These are phyloP conservation scores for Kodamaea nitidulidarum DNA, from an alignment of 805 yeast genomes.

Conservation along the genomic window DNA sequence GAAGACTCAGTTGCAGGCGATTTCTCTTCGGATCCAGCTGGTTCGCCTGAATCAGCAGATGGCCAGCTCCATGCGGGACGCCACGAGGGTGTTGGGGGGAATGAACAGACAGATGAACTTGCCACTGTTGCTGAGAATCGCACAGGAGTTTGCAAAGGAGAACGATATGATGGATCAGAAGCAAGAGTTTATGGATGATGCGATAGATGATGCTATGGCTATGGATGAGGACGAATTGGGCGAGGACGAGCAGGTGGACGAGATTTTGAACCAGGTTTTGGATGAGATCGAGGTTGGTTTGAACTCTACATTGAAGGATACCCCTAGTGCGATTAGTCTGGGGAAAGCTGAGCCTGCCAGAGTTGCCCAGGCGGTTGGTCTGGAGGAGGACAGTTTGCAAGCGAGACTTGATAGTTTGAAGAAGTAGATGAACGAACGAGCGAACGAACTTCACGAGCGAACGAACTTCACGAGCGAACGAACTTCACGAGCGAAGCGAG, in stretches of 20 bases:
- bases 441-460: too few relatives aligned
- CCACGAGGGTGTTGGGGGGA: conserved; percentile 75
- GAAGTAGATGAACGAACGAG: too few relatives aligned
- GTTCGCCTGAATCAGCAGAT: conserved; percentile 92
- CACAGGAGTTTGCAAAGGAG: conserved; percentile 93
- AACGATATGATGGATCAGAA: conserved; percentile 97
- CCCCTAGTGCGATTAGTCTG: conserved; percentile 35
- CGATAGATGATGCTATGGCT: conserved; percentile 94
- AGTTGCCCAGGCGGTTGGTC: conserved; percentile 55
- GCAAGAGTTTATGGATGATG: conserved; percentile 98
- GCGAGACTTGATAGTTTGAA: conserved; percentile 83
- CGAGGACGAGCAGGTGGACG: conserved; percentile 87
- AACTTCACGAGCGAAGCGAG: too few relatives aligned
- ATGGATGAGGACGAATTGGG: conserved; percentile 68
- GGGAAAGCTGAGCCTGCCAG: conserved; percentile 36
- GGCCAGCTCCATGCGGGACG: conserved; percentile 93
- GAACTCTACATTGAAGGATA: conserved; percentile 44
- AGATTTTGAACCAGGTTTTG: conserved; percentile 82
- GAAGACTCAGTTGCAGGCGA: conserved; percentile 95
- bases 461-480: too few relatives aligned
- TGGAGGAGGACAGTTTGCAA: conserved; percentile 78
- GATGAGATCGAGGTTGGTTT: conserved; percentile 95
- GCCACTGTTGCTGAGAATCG: conserved; percentile 81
- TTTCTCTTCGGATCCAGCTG: conserved; percentile 84
- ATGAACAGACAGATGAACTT: conserved; percentile 90